A percentile compares a stretch with the other conserved stretches of the same genome.
Evolutionary conservation across 129 eudicot genomes (phyloP).

Genomic region (Artemisia annua): DNA sequence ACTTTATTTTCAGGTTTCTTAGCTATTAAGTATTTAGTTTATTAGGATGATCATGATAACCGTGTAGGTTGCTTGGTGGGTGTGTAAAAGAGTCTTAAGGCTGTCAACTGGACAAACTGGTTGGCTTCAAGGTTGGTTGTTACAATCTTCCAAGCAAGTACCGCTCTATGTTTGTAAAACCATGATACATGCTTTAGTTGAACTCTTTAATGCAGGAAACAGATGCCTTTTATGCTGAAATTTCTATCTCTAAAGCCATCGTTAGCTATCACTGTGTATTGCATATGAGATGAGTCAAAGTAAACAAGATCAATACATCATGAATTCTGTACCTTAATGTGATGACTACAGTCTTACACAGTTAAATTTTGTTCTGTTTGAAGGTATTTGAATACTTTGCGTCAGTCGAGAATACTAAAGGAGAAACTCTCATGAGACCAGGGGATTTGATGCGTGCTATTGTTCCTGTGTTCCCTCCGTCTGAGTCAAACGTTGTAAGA

Average conservation of each 20-base stretch:
- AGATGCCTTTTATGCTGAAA: neutral
- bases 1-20: neutral
- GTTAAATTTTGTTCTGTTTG: conserved; percentile 23
- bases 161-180: too few species aligned
- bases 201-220: too few species aligned
- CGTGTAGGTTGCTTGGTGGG: neutral
- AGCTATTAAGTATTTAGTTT: neutral
- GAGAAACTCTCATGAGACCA: conserved; percentile 79
- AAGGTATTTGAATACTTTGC: conserved; percentile 88
- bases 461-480: conserved; percentile 92
- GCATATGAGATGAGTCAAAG: neutral
- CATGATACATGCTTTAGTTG: too few species aligned
- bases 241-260: neutral
- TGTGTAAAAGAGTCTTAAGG: neutral
- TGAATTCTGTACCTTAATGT: conserved; percentile 10
- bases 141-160: neutral
- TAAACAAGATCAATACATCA: conserved; percentile 7
- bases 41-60: neutral
- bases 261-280: neutral
- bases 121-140: neutral
- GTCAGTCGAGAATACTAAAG: conserved; percentile 46
- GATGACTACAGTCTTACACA: conserved; percentile 6
- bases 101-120: neutral
- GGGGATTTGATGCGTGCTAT: conserved; percentile 89
- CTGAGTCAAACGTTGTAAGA: conserved; percentile 75